Evolutionary conservation across 2,329 filamentous ascomycete genomes (phyloP), one percentile per base, ranked within the genome.

Genomic region (Colletotrichum orchidophilum): DNA sequence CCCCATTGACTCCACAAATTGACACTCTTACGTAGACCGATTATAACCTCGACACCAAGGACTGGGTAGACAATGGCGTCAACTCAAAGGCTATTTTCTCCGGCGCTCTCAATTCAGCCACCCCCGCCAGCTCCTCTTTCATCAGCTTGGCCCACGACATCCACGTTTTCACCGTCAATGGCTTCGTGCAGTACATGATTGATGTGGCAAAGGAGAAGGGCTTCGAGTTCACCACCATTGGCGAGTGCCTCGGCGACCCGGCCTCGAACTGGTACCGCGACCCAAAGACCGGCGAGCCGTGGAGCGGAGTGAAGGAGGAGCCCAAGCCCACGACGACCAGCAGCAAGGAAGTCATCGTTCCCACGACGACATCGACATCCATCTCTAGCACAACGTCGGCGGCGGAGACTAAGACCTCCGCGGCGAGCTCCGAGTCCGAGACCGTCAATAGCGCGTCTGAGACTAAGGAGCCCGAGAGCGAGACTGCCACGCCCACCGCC

Each of bases 231-330:
- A 83, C 85, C 33, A 85, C 83, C 7, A 77, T 86, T 18, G 85
- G 85, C 58, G 84, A 86, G 69, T 87, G 84, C 72, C 78, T 87
- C 39, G 81, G 80, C 29, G 85, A 86, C 73, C 80, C 82, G 12
- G 59, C 73, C 6, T 77, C 74, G 42, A 86, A 87, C 78, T 87
- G 85, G 85, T 86, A 87, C 77, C 82, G 85, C 26, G 74, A 77
- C 59, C 76, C 80, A 1, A 78, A 76, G 12, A 79, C 77, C 35
- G 73, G 72, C 26, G 69, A 68, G 62, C 63, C 59, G n/a, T 61
- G 26, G 49, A 15, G 18, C 18, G 65, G 50, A 13, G 15, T 35
- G 46, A 71, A 59, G 62, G 64, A 68, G 26, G 64, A 72, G 13
- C 66, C 66, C 18, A 73, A 70, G 26, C 57, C 72, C 27, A 71